Base-by-base conservation (phyloP, 805 yeast genomes). In the Clavispora carvajalis region DNA sequence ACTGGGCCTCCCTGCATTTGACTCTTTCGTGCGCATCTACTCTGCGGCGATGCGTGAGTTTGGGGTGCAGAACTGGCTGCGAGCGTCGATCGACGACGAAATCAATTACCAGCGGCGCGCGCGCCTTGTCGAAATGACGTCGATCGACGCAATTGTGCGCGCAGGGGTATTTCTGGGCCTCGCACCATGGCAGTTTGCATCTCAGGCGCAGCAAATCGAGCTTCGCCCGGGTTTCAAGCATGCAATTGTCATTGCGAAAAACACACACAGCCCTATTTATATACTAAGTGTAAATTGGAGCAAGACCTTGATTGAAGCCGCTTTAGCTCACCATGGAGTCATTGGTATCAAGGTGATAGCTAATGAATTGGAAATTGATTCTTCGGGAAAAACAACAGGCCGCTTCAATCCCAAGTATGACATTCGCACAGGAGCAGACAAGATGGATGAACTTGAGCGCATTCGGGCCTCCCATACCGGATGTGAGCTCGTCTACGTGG, bases 261-360 rank as follows among this genome's bases (percentile, higher is more conserved):
- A 15, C 7, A 26, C 40, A 35, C 24, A 50, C 1, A 53, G 69
- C 3, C 75, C 76, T 0, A 56, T 75, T 1, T 56, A 60, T 7
- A 62, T 81, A 2, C 48, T 80, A 23, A 80, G 85, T 48, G 77
- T 80, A 35, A 80, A 80, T 54, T 81, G 87, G 87, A 74, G 83
- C 7, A 63, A 69, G 1, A 16, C 60, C 10, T 59, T 79, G 15
- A 79, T 81, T 34, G 52, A 57, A 22, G 60, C 61, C 34, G 58
- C 63, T 4, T 48, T 66, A 15, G 13, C 34, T 2, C 28, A 17
- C 1, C 50, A 57, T 25, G 62, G 62, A 0, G 29, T 60, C 22
- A 23, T 22, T 1, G 45, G 57, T 11, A 45, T 69, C 5, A 42
- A 46, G 7, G 63, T 79, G 2, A 41, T 70, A 5, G 71, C 76